Evolutionary conservation across 345 rosid species (phyloP), one percentile per base, ranked within the genome.

Genomic region (Ailanthus altissimus): DNA sequence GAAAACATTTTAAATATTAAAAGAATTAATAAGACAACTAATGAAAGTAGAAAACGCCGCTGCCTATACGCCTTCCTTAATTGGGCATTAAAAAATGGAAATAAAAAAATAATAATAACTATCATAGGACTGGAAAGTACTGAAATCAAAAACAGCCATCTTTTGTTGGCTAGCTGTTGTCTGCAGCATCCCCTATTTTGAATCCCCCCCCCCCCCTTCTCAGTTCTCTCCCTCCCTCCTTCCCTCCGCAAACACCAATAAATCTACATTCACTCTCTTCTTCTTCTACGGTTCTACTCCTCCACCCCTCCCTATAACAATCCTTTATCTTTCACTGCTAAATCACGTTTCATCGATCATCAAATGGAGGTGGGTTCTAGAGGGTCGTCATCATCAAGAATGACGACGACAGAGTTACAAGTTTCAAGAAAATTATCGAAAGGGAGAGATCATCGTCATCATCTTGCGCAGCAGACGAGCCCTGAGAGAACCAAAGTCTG

Each of bases 401-500:
- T 61, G 47, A 32, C 66, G 47, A 67, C 77, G 5, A 51, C 81
- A 25, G 83, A 83, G 75, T 73, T 78, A 8, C 86, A 78, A 12
- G 49, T 67, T 77, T 72, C 84, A 20, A 80, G 74, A 63, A 67
- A 71, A 53, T 32, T 32, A 32, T 80, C 80, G 84, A 77, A 72
- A 58, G 83, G 81, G 75, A 66, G 76, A 79, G 89, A 85, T 77
- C 79, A 53, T 47, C 87, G 54, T 74, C 87, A 85, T 13, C 80
- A 32, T 32, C 38, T 1, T 1, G 38, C 38, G 38, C 38, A 63
- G 73, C 83, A 80, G 50, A 82, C 76, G n/a, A 89, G 93, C 76
- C 98, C 97, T 0, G 97, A 93, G 78, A 83, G 97, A 75, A 87
- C 82, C 86, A 86, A 74, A 62, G 85, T 89, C 74, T 86, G 91